Percentiles rank a stretch among this genome's conserved stretches.
Evolutionary conservation across 306 rosid species (phyloP).

Genomic region (Prunus dulcis): DNA sequence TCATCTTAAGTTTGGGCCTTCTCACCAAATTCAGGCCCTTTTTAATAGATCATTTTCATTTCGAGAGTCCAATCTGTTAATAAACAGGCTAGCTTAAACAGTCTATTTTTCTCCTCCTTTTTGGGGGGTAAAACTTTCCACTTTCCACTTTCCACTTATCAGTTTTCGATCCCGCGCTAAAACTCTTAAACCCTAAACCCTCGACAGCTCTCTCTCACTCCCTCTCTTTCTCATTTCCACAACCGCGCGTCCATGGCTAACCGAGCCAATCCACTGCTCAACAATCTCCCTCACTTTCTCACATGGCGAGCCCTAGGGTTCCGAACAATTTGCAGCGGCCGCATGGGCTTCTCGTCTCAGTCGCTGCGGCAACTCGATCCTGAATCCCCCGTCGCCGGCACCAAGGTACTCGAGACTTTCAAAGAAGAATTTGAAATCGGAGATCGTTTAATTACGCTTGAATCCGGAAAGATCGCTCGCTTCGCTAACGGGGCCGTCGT

Average conservation of each 20-base stretch:
- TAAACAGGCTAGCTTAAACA: not conserved
- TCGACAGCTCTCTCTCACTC: not conserved
- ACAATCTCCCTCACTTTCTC: conserved; percentile 46
- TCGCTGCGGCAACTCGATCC: conserved; percentile 34
- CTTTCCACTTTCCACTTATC: not conserved
- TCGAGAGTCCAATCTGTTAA: not conserved
- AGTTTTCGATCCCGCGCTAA: not conserved
- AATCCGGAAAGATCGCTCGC: conserved; percentile 82
- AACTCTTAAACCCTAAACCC: conserved; percentile 51
- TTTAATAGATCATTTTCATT: not conserved
- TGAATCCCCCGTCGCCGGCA: conserved; percentile 31
- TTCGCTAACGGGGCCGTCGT: conserved; percentile 89
- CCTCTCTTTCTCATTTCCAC: not conserved
- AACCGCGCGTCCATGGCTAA: conserved; percentile 34
- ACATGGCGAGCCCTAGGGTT: conserved; percentile 44
- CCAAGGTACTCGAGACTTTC: conserved; percentile 58
- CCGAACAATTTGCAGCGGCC: conserved; percentile 59
- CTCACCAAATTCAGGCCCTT: not conserved
- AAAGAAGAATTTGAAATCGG: conserved; percentile 85
- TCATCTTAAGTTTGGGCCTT: not conserved
- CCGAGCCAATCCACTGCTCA: conserved; percentile 50
- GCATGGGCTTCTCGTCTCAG: conserved; percentile 53
- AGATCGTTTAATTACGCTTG: conserved; percentile 54
- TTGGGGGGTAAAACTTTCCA: not conserved
- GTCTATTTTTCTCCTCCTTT: not conserved